Percentiles rank a stretch among this genome's conserved stretches.
Conservation (phyloP, 1,284 basidiomycete genomes). For the Mycena sp. region DNA sequence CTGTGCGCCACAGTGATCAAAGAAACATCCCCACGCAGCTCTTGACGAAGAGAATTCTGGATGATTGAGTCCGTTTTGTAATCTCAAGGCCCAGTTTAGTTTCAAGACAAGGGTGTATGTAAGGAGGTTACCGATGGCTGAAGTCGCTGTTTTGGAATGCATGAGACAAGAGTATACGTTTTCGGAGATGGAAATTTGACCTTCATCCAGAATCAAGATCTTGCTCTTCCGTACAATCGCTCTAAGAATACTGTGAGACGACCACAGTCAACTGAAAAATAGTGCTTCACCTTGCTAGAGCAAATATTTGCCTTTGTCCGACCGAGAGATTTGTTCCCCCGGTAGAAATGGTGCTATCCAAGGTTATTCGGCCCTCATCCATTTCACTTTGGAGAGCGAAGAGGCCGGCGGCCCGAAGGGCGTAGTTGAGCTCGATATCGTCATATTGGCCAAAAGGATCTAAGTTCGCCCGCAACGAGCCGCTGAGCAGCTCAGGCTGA, state of each 20-base stretch:
- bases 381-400: constrained; percentile 61
- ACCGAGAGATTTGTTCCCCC: constrained; percentile 77
- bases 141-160: constrained; percentile 53
- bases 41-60: constrained; percentile 65
- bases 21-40: constrained; percentile 65
- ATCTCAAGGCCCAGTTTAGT: constrained; percentile 47
- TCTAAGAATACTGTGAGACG: neutral
- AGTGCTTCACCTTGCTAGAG: constrained; percentile 54
- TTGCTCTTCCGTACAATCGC: constrained; percentile 70
- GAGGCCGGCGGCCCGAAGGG: constrained; percentile 66
- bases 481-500: constrained; percentile 74
- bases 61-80: constrained; percentile 70
- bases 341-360: constrained; percentile 64
- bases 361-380: constrained; percentile 60
- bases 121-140: constrained; percentile 57
- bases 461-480: constrained; percentile 66
- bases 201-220: constrained; percentile 71
- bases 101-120: neutral
- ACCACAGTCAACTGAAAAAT: neutral
- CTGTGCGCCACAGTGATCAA: constrained; percentile 77
- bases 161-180: neutral
- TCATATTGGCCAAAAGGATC: constrained; percentile 82
- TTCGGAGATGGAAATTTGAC: constrained; percentile 42
- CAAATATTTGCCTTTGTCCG: constrained; percentile 78
- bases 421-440: constrained; percentile 69